Conservation (phyloP, 1,139 yeast species). For the Suhomyces yuchorum region DNA sequence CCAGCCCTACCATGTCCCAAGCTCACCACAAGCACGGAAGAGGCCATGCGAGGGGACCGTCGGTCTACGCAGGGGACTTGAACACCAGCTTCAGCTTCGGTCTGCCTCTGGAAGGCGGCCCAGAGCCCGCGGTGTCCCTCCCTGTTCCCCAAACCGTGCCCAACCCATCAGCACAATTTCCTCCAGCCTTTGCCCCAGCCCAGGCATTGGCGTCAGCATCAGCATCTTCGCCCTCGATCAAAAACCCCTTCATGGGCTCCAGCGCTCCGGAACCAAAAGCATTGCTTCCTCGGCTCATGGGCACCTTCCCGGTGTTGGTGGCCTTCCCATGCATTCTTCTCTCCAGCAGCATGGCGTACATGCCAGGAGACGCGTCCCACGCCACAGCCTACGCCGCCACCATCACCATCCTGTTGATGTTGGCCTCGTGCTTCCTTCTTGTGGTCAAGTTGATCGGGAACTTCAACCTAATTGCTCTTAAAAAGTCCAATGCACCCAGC, state of each 20-base stretch:
- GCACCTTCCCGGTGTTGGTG: slow-evolving; percentile 32
- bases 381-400: slow-evolving; percentile 1
- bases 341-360: slow-evolving; percentile 22
- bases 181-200: neutral
- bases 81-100: slow-evolving; percentile 11
- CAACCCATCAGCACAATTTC: neutral
- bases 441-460: slow-evolving; percentile 16
- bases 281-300: slow-evolving; percentile 18
- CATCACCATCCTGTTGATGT: slow-evolving; percentile 17
- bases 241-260: slow-evolving; percentile 6
- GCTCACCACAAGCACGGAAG: slow-evolving; percentile 6
- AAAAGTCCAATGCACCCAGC: neutral
- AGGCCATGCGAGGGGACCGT: slow-evolving; percentile 11
- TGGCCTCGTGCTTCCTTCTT: slow-evolving; percentile 21
- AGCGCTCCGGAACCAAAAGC: neutral
- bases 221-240: neutral
- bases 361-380: slow-evolving; percentile 6
- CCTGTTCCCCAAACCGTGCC: neutral
- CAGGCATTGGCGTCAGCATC: neutral
- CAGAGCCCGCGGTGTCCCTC: neutral
- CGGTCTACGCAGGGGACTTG: slow-evolving; percentile 3
- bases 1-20: slow-evolving; percentile 2
- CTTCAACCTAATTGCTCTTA: slow-evolving; percentile 10
- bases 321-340: slow-evolving; percentile 32
- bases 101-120: neutral